Evolutionary conservation across 495 filamentous ascomycete genomes (phyloP), one percentile per base, ranked within the genome.

Genomic region (Aspergillus taichungensis): DNA sequence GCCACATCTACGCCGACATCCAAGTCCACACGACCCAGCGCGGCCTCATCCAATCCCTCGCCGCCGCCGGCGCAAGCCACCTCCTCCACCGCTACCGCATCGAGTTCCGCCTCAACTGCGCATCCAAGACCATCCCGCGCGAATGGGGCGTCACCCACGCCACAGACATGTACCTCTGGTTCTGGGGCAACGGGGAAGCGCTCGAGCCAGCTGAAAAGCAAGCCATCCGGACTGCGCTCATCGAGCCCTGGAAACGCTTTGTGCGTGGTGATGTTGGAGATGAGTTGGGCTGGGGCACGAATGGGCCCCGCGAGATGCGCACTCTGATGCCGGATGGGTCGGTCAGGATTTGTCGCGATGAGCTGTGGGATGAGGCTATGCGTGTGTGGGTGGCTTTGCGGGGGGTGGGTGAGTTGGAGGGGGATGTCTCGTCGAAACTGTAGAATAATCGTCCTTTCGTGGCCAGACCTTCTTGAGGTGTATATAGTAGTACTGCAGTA

Each of bases 71-170:
- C 0, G 56, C 65, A 4, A 55, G 42, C 0, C 50, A 53, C 10
- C 43, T 66, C 5, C 8, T 76, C 8, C 60, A 63, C 47, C 60
- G 73, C 7, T 78, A 76, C 49, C 65, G 73, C 3, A 67, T 76
- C 41, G 71, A 78, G 48, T 74, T 64, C 51, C 61, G 72, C 9
- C 64, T 67, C 18, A 52, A 64, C 38, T 73, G 71, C 49, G 66
- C 71, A 6, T 67, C 71, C 39, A 43, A 49, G 34, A 43, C 43
- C 7, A 49, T 71, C 30, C 72, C 73, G 6, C 50, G 50, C 6
- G 67, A 70, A 34, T 79, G 73, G 74, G 77, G 75, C 6, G 77
- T 76, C 9, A 79, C 75, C 30, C 77, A 80, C 51, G 68, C 63
- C 8, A 74, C 73, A 1, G 77, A 80, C 51, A 67, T 74, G 60